Conservation (phyloP, 495 filamentous ascomycete genomes). For the Penicillium pancosmium region DNA sequence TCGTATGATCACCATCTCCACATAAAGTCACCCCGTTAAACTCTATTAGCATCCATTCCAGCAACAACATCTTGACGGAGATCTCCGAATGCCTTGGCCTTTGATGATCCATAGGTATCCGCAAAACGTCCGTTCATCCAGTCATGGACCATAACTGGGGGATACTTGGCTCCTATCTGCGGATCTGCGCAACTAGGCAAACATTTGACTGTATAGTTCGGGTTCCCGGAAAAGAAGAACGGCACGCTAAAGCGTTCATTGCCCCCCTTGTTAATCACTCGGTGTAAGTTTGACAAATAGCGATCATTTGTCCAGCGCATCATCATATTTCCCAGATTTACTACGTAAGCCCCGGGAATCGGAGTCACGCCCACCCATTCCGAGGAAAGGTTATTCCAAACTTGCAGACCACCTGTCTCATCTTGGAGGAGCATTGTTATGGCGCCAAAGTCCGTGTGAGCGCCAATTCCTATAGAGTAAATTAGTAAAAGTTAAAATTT, state of each 20-base stretch:
- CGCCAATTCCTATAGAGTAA: slow-evolving; percentile 40
- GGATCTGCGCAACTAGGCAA: slow-evolving; percentile 22
- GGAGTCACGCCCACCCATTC: slow-evolving; percentile 37
- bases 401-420: slow-evolving; percentile 42
- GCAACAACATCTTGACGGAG: slow-evolving; percentile 7
- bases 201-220: slow-evolving; percentile 25
- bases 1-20: slow-evolving; percentile 3
- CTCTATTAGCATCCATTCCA: neutral
- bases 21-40: slow-evolving; percentile 1
- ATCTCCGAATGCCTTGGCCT: slow-evolving; percentile 16
- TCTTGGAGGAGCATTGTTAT: slow-evolving; percentile 51
- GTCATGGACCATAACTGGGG: slow-evolving; percentile 27
- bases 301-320: slow-evolving; percentile 32
- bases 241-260: slow-evolving; percentile 30
- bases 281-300: slow-evolving; percentile 35
- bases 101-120: slow-evolving; percentile 25
- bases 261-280: slow-evolving; percentile 32
- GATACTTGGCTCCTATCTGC: slow-evolving; percentile 21
- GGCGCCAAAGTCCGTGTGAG: slow-evolving; percentile 55
- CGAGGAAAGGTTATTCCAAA: slow-evolving; percentile 37
- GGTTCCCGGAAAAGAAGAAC: slow-evolving; percentile 36
- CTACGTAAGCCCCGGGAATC: slow-evolving; percentile 42
- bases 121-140: slow-evolving; percentile 30
- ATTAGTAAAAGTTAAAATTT: neutral
- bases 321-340: slow-evolving; percentile 54